A percentile compares a stretch with the other conserved stretches of the same genome.
These are phyloP conservation scores for Globisporangium orthogonon DNA, from an alignment of 352 stramenopile genomes.

Conservation along the genomic window DNA sequence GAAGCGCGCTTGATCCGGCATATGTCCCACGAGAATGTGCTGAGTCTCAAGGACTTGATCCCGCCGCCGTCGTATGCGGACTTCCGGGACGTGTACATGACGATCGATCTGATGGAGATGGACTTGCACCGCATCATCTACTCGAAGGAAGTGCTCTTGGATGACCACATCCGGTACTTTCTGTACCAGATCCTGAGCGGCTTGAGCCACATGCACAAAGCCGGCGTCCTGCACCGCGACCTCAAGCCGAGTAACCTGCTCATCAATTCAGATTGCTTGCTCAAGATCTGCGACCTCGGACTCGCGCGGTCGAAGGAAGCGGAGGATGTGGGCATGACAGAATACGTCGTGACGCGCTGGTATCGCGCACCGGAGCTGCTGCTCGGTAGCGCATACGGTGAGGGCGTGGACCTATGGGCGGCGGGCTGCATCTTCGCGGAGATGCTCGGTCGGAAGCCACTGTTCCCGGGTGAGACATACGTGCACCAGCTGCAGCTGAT, in stretches of 20 bases:
- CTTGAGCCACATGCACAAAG: conserved; percentile 83
- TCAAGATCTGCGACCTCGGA: conserved; percentile 97
- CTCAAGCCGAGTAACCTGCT: conserved; percentile 86
- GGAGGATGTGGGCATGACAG: conserved; percentile 88
- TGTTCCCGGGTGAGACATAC: conserved; percentile 84
- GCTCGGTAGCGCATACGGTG: conserved; percentile 76
- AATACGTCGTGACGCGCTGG: conserved; percentile 89
- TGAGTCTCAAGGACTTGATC: conserved; percentile 82
- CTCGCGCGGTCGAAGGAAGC: conserved; percentile 86
- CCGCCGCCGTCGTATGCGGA: conserved; percentile 77
- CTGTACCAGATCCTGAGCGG: conserved; percentile 91
- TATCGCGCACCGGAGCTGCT: conserved; percentile 84
- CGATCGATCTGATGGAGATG: conserved; percentile 91
- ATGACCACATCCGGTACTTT: conserved; percentile 93
- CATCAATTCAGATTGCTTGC: conserved; percentile 91
- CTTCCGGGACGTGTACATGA: conserved; percentile 89
- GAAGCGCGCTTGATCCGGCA: conserved; percentile 82
- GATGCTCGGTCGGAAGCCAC: conserved; percentile 80
- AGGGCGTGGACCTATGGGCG: conserved; percentile 83
- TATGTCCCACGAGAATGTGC: conserved; percentile 80
- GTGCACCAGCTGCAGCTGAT: conserved; percentile 87
- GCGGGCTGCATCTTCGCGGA: conserved; percentile 86
- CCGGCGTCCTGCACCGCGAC: conserved; percentile 79
- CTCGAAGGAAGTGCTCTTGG: conserved; percentile 87
- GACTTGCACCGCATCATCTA: conserved; percentile 92